Evolutionary conservation across 768 basidiomycete species (phyloP), one percentile per base, ranked within the genome.

Genomic region (Boletales sp.): DNA sequence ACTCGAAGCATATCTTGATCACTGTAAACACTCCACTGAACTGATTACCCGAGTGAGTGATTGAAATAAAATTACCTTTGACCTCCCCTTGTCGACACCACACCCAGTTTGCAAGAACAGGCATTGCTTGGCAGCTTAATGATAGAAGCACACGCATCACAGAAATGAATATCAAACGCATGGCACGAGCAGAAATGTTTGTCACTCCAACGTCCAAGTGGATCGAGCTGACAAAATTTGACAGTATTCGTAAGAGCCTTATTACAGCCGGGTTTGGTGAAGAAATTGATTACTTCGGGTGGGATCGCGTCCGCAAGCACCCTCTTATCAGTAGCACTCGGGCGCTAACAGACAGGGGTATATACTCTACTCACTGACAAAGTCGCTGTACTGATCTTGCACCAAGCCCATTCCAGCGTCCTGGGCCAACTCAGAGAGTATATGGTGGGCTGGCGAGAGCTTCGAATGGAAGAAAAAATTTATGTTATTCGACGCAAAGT

Each of bases 261-360:
- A 30, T 59, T 14, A 38, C 53, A 17, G 14, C 46, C 17, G 61
- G 61, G 8, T 67, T 68, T 24, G 29, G 30, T 45, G 56, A 65
- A 36, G 65, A 69, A 38, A 61, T 67, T 4, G 55, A 63, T 37
- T 36, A 57, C 55, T 63, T 68, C 49, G 61, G 61, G 19, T 69
- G 66, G 66, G 61, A 65, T 19, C 68, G 63, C 19, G 59, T 67
- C 15, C 55, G 63, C 52, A 61, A 51, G 34, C 68, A 68, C 47
- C 48, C 61, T 13, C 45, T 65, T 30, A 67, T 69, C 38, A 63
- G 51, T 38, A 59, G 27, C 40, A 56, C 64, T 5, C 67, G 57
- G 21, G 21, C 46, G 38, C 37, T 66, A 17, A 59, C 67, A 21
- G 54, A 54, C 19, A 38, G 56, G 55, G 51, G 66, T 66, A 48